Evolutionary conservation across 768 basidiomycete genomes (phyloP).

Genomic region (Kwoniella mangroviensis): DNA sequence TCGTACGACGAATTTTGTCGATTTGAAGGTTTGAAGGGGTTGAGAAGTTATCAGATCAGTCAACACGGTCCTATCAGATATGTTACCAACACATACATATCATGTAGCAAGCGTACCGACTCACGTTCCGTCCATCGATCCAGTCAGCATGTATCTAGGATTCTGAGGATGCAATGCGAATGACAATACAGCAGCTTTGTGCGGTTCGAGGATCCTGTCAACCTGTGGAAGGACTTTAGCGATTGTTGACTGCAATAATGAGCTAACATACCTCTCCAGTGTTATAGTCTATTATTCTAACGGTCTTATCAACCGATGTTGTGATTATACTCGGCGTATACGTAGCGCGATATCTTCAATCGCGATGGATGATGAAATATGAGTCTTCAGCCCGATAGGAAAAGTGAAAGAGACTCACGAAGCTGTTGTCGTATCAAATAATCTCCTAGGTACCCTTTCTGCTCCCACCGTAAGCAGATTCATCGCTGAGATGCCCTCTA

Average conservation of each 20-base stretch:
- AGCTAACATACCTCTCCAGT: slow-evolving; percentile 46
- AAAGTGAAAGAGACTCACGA: slow-evolving; percentile 33
- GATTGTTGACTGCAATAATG: too few relatives aligned
- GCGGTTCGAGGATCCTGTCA: slow-evolving; percentile 44
- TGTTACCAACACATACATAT: not conserved
- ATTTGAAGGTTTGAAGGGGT: slow-evolving; percentile 50
- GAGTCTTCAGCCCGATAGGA: not conserved
- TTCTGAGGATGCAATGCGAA: slow-evolving; percentile 49
- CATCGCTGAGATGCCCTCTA: slow-evolving; percentile 47
- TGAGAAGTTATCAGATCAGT: slow-evolving; percentile 52
- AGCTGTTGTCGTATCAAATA: slow-evolving; percentile 47
- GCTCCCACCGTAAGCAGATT: slow-evolving; percentile 46
- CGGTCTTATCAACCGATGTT: slow-evolving; percentile 52
- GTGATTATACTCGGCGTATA: slow-evolving; percentile 41
- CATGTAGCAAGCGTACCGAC: slow-evolving; percentile 8
- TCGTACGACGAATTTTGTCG: slow-evolving; percentile 50
- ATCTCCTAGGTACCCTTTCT: slow-evolving; percentile 36
- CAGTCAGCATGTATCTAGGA: slow-evolving; percentile 51
- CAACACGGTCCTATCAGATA: slow-evolving; percentile 38
- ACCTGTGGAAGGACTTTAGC: slow-evolving; percentile 34
- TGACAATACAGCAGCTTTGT: slow-evolving; percentile 50
- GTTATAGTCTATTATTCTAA: slow-evolving; percentile 46
- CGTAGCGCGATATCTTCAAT: slow-evolving; percentile 33
- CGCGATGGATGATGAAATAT: not conserved
- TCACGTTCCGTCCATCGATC: slow-evolving; percentile 57